Evolutionary conservation across 495 filamentous ascomycete species (phyloP).

Genomic region (Lepidopterella palustris): DNA sequence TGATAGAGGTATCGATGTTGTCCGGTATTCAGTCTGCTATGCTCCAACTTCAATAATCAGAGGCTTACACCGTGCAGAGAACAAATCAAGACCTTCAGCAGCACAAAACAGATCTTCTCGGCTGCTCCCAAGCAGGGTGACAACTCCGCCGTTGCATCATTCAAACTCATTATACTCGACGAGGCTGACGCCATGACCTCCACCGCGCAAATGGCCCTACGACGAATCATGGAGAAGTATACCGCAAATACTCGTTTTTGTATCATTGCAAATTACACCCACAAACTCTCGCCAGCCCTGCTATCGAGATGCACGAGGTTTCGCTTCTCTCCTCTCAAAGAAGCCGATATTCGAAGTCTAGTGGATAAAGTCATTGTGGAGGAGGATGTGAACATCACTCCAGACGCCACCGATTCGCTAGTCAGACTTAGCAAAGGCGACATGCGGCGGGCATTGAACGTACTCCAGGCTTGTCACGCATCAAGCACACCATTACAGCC

Average conservation of each 20-base stretch:
- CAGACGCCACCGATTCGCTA: constrained; percentile 70
- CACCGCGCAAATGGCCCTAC: constrained; percentile 92
- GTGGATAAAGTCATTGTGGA: constrained; percentile 88
- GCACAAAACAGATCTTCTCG: constrained; percentile 64
- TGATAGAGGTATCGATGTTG: constrained; percentile 79
- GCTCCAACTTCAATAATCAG: background rate
- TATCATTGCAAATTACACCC: constrained; percentile 98
- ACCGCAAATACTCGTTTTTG: constrained; percentile 97
- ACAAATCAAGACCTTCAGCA: constrained; percentile 98
- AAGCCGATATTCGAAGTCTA: constrained; percentile 69
- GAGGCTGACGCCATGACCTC: constrained; percentile 98
- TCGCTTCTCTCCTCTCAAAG: constrained; percentile 88
- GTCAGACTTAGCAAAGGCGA: constrained; percentile 88
- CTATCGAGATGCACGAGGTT: constrained; percentile 93
- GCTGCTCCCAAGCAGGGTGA: constrained; percentile 46
- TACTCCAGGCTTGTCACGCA: constrained; percentile 93
- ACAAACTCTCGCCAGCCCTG: constrained; percentile 93
- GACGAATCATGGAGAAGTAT: constrained; percentile 98
- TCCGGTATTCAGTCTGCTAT: constrained; percentile 43
- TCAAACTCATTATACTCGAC: constrained; percentile 95
- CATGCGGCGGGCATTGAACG: constrained; percentile 91
- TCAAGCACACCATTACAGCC: constrained; percentile 56
- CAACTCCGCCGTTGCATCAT: constrained; percentile 56
- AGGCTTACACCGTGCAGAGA: constrained; percentile 42
- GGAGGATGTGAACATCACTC: constrained; percentile 75